These are phyloP conservation scores for Fusarium nisikadoi DNA, from an alignment of 2,329 filamentous ascomycete species.

Conservation along the genomic window DNA sequence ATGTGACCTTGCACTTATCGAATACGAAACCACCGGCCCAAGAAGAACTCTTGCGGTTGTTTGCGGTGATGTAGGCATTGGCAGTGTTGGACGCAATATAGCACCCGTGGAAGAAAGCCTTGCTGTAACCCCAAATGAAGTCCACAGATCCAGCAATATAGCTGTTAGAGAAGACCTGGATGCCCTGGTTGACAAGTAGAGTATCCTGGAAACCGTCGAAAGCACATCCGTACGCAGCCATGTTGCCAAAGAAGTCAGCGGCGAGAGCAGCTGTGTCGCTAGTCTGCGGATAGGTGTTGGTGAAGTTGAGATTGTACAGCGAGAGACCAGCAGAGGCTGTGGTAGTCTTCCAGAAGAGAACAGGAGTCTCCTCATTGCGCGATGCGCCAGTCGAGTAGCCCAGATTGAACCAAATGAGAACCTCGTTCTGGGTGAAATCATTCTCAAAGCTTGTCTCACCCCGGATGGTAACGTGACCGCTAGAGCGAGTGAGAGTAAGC, in stretches of 20 bases:
- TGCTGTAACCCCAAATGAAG: conserved; percentile 47
- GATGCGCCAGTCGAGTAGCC: conserved; percentile 50
- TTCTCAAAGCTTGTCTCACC: conserved; percentile 38
- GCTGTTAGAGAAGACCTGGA: conserved; percentile 58
- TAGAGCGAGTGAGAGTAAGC: conserved; percentile 24
- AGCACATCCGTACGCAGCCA: conserved; percentile 54
- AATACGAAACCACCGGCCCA: conserved; percentile 49
- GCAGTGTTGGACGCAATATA: conserved; percentile 52
- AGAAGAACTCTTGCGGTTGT: conserved; percentile 44
- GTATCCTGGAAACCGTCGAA: conserved; percentile 62
- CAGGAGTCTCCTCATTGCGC: conserved; percentile 55
- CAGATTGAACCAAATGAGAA: conserved; percentile 33
- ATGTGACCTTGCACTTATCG: conserved; percentile 46
- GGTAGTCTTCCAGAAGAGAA: conserved; percentile 59
- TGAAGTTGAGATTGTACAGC: conserved; percentile 69
- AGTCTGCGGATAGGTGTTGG: conserved; percentile 58
- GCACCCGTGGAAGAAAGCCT: conserved; percentile 51
- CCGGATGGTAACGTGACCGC: conserved; percentile 31
- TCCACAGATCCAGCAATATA: conserved; percentile 46
- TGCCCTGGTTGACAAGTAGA: conserved; percentile 57
- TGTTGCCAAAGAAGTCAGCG: conserved; percentile 48
- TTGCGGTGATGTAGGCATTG: conserved; percentile 47
- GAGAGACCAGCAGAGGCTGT: conserved; percentile 58
- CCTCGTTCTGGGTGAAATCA: conserved; percentile 37
- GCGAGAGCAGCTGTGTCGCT: conserved; percentile 56